Evolutionary conservation across 768 basidiomycete species (phyloP), one percentile per base, ranked within the genome.

Genomic region (Podaxis sp.): DNA sequence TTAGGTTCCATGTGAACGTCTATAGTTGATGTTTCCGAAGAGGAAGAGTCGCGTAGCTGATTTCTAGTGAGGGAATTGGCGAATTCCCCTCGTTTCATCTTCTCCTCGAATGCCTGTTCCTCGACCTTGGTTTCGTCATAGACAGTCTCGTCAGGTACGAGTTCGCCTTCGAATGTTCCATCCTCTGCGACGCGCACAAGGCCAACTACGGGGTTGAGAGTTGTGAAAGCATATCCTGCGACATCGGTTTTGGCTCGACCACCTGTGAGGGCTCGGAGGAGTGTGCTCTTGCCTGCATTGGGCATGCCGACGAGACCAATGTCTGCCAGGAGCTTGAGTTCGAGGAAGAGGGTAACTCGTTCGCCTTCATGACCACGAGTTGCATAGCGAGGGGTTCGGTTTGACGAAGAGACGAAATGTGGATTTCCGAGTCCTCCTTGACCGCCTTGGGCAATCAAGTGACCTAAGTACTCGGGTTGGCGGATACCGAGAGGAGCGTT

Each of bases 261-360:
- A 7, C 91, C 92, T 0, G 96, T 97, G 8, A 98, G 77, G 0
- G 94, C 95, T 19, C 93, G 87, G 3, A 98, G 79, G 2, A 99
- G 75, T 0, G 97, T 98, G 74, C 93, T 96, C 77, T 93, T 92
- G 29, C 89, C 96, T 0, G 92, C 94, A 67, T 98, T 99, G 6
- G 97, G 97, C 78, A 97, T 88, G 0, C 97, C 97, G 2, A 99
- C 95, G 19, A 99, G 79, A 0, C 94, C 97, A n/a, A 98, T 81
- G 72, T 99, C 96, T 2, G 96, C 94, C 2, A 96, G 80, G 5
- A 96, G 82, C 73, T 98, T 98, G 64, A 99, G 88, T 73, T 97
- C 96, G 13, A 99, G 80, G 19, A 87, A 82, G n/a, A 98, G 82
- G 0, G 90, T 89, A 65, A 96, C 75, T 4, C 85, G 81, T 67